Evolutionary conservation across 73 alveolate genomes (phyloP).

Genomic region (Strombidium stylifer): DNA sequence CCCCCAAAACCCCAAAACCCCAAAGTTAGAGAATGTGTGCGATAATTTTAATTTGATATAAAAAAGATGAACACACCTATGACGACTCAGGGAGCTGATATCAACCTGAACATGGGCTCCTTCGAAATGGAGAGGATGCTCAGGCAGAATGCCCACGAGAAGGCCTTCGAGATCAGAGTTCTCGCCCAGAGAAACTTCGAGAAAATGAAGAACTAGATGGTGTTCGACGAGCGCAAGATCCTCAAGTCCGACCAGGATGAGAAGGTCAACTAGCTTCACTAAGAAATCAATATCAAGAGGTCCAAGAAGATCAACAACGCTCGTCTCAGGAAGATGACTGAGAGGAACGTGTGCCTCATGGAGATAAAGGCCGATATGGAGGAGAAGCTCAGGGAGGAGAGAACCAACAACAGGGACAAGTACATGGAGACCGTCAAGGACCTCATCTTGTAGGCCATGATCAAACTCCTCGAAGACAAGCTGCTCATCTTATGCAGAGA

Average conservation of each 20-base stretch:
- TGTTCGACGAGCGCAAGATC: slow-evolving; percentile 25
- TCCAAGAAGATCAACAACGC: slow-evolving; percentile 68
- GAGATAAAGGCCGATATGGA: slow-evolving; percentile 60
- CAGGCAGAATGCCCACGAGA: slow-evolving; percentile 63
- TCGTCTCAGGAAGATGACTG: slow-evolving; percentile 71
- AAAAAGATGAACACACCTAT: too few species aligned
- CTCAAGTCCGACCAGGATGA: slow-evolving; percentile 35
- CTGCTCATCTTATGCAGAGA: slow-evolving; percentile 64
- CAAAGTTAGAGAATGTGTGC: too few species aligned
- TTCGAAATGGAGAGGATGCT: slow-evolving; percentile 57
- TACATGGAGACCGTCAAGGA: too few species aligned
- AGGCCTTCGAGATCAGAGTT: slow-evolving; percentile 60
- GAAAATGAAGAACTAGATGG: slow-evolving; percentile 52
- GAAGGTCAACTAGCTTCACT: slow-evolving; percentile 21
- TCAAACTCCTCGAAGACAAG: slow-evolving; percentile 66
- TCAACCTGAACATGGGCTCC: too few species aligned
- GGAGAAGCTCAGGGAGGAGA: slow-evolving; percentile 18
- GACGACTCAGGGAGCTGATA: too few species aligned
- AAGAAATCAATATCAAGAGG: slow-evolving; percentile 55
- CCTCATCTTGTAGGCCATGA: slow-evolving; percentile 63
- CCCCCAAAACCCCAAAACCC: too few species aligned
- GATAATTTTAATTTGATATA: too few species aligned
- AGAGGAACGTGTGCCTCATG: slow-evolving; percentile 63
- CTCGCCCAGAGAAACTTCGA: slow-evolving; percentile 54
- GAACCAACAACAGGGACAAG: slow-evolving; percentile 41